Conservation (phyloP, 768 basidiomycete genomes). For the Podaxis sp. region DNA sequence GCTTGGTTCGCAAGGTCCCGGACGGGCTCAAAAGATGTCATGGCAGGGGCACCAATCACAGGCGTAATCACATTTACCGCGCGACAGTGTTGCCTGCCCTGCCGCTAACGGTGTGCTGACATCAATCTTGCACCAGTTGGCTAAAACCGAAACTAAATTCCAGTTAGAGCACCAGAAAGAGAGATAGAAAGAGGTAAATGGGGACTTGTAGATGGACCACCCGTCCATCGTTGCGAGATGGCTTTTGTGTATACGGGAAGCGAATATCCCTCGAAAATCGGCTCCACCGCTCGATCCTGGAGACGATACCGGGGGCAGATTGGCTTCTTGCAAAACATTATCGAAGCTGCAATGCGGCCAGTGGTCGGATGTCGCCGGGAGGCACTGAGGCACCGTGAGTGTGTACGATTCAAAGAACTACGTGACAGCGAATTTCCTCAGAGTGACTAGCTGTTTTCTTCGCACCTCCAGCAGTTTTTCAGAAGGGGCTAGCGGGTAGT, state of each 20-base stretch:
- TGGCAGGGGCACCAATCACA: too few relatives aligned
- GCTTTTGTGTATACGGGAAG: background rate
- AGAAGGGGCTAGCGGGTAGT: background rate
- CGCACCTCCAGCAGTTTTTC: background rate
- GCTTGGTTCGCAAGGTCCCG: too few relatives aligned
- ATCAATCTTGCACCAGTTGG: too few relatives aligned
- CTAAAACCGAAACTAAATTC: too few relatives aligned
- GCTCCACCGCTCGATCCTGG: background rate
- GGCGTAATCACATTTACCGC: too few relatives aligned
- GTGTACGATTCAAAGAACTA: background rate
- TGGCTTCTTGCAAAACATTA: background rate
- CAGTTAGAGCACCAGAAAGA: too few relatives aligned
- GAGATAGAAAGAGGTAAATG: too few relatives aligned
- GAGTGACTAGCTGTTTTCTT: background rate
- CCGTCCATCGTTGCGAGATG: background rate
- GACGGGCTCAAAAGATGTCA: too few relatives aligned
- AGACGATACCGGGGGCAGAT: background rate
- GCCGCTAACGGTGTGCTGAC: too few relatives aligned
- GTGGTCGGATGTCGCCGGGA: background rate
- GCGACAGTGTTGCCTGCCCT: too few relatives aligned
- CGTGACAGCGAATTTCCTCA: background rate
- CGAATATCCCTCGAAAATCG: background rate
- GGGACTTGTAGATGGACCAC: background rate
- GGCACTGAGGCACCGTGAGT: conserved; percentile 3
- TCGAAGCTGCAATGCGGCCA: background rate